These are phyloP conservation scores for Corchorus olitorius DNA, from an alignment of 345 rosid genomes.

Conservation along the genomic window DNA sequence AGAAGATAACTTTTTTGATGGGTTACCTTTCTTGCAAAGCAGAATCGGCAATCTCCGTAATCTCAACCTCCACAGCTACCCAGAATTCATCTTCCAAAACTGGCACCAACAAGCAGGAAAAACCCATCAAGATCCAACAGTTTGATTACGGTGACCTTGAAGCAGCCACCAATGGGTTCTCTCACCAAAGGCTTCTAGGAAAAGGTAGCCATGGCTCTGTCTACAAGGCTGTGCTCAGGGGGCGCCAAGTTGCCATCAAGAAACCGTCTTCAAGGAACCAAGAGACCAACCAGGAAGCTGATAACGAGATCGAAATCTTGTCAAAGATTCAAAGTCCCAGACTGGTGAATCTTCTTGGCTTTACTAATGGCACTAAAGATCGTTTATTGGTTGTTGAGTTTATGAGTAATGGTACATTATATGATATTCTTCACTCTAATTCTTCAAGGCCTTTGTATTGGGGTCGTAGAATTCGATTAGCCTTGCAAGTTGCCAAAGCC, in stretches of 20 bases:
- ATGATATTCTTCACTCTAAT: conserved; percentile 83
- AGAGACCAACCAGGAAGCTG: conserved; percentile 67
- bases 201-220: conserved; percentile 97
- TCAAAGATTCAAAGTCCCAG: conserved; percentile 88
- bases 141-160: conserved; percentile 86
- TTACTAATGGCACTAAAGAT: conserved; percentile 65
- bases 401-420: conserved; percentile 89
- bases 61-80: conserved; percentile 18
- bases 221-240: conserved; percentile 85
- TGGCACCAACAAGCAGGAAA: conserved; percentile 36
- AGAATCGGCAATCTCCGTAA: conserved; percentile 24
- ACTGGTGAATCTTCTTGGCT: conserved; percentile 89
- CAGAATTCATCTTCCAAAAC: conserved; percentile 39
- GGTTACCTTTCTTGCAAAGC: conserved; percentile 28
- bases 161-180: conserved; percentile 92
- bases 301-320: conserved; percentile 94
- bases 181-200: conserved; percentile 72
- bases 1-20: neutral
- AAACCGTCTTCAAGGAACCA: conserved; percentile 60
- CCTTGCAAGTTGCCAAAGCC: conserved; percentile 86
- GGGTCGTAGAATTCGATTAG: conserved; percentile 79
- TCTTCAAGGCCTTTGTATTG: conserved; percentile 58
- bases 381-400: conserved; percentile 88
- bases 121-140: conserved; percentile 75
- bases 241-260: conserved; percentile 91